Percentiles rank a stretch among this genome's conserved stretches.
These are phyloP conservation scores for Umbelopsis isabellina DNA, from an alignment of 192 early-diverging fungal genomes.

Conservation along the genomic window DNA sequence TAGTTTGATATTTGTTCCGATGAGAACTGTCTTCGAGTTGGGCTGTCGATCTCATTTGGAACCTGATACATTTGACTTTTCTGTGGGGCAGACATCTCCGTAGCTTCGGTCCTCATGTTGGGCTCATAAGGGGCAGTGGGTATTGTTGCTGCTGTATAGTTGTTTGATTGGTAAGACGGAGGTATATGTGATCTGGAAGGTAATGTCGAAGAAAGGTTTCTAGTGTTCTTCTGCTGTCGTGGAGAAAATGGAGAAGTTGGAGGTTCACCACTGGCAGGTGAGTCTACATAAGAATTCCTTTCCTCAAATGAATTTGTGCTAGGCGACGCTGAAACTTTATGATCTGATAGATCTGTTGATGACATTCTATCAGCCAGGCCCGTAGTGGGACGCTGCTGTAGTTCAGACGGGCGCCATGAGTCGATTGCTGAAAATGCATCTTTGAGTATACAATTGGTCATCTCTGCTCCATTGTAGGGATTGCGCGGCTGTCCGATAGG, in stretches of 20 bases:
- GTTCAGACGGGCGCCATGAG: slow-evolving; percentile 20
- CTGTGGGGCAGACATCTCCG: neutral
- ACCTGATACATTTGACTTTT: neutral
- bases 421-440: slow-evolving; percentile 25
- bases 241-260: neutral
- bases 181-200: neutral
- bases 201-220: neutral
- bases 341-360: neutral
- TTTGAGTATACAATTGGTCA: slow-evolving; percentile 3
- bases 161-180: neutral
- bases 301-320: neutral
- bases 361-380: neutral
- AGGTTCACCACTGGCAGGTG: neutral
- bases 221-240: neutral
- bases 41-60: slow-evolving; percentile 4
- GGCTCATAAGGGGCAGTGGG: neutral
- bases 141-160: neutral
- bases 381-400: slow-evolving; percentile 26
- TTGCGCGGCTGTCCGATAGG: slow-evolving; percentile 7
- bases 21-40: neutral
- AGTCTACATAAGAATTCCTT: neutral
- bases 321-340: neutral
- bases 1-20: slow-evolving; percentile 16
- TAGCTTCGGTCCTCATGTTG: neutral
- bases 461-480: neutral